phyloP scores from a whole-genome alignment of 805 yeast species.

The Cyberlindnera saturnus region DNA sequence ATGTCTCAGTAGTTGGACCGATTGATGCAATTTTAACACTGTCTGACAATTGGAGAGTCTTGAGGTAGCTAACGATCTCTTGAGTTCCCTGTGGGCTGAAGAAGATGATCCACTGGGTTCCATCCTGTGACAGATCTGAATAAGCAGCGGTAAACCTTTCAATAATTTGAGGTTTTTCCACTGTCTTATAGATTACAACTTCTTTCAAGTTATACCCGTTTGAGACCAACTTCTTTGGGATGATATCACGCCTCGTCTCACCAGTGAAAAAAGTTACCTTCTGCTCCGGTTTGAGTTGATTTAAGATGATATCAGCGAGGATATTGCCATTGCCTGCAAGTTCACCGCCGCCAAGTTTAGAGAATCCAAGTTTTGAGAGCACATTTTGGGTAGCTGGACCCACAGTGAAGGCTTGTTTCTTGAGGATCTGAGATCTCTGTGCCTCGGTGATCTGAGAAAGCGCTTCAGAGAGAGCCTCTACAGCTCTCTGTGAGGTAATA shows the following conservation, averaged over 20 bases:
- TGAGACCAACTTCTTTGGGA: conserved; percentile 53
- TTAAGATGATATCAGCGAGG: conserved; percentile 59
- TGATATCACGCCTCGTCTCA: conserved; percentile 71
- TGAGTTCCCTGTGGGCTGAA: conserved; percentile 90
- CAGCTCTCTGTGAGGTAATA: conserved; percentile 88
- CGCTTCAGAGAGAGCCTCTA: conserved; percentile 61
- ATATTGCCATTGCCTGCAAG: conserved; percentile 77
- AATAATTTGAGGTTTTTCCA: conserved; percentile 39
- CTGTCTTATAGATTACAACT: conserved; percentile 64
- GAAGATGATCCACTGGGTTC: conserved; percentile 64
- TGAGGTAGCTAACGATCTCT: conserved; percentile 46
- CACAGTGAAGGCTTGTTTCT: conserved; percentile 70
- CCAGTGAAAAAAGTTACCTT: conserved; percentile 76
- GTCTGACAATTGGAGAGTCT: conserved; percentile 4
- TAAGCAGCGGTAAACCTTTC: conserved; percentile 27
- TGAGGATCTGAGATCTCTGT: conserved; percentile 27
- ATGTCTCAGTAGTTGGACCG: conserved; percentile 86
- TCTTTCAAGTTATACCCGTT: conserved; percentile 47
- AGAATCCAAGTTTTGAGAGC: conserved; percentile 56
- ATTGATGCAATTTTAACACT: conserved; percentile 61
- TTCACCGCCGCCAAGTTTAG: conserved; percentile 61
- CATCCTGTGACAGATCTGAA: conserved; percentile 7
- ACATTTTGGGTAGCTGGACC: conserved; percentile 82
- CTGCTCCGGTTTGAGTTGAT: conserved; percentile 7
- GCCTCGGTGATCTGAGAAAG: conserved; percentile 16